Percentiles rank a stretch among this genome's conserved stretches.
Evolutionary conservation across 2,329 filamentous ascomycete species (phyloP).

Genomic region (Celoporthe dispersa): DNA sequence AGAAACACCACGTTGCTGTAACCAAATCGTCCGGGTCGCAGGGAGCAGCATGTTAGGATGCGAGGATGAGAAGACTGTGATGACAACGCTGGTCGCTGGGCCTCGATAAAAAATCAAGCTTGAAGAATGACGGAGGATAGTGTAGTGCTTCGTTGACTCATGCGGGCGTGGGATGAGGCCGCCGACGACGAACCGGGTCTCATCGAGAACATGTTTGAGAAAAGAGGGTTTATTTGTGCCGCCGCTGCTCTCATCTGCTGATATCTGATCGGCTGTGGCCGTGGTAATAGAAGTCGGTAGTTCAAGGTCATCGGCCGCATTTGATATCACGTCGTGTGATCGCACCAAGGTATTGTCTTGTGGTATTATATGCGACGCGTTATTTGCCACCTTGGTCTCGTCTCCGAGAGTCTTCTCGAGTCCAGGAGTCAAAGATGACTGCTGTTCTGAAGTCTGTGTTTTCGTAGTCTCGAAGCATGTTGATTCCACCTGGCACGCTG

Average conservation of each 20-base stretch:
- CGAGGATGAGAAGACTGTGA: conserved; percentile 62
- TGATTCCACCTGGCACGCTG: neutral
- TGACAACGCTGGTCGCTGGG: conserved; percentile 63
- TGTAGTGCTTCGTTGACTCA: conserved; percentile 68
- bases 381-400: no score
- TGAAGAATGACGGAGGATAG: conserved; percentile 68
- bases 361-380: neutral
- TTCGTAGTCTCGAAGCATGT: neutral
- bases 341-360: neutral
- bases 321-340: neutral
- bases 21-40: conserved; percentile 62
- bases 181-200: conserved; percentile 68
- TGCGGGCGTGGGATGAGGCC: conserved; percentile 66
- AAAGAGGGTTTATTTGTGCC: conserved; percentile 30
- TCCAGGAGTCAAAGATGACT: no score
- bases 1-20: conserved; percentile 70
- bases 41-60: conserved; percentile 57
- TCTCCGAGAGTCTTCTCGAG: neutral
- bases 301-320: neutral
- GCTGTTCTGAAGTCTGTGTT: neutral
- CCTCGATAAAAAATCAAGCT: conserved; percentile 70
- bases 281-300: neutral
- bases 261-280: neutral
- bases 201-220: conserved; percentile 56
- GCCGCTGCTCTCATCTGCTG: neutral